These are phyloP conservation scores for Cyclotella baltica DNA, from an alignment of 108 stramenopile species.

Conservation along the genomic window DNA sequence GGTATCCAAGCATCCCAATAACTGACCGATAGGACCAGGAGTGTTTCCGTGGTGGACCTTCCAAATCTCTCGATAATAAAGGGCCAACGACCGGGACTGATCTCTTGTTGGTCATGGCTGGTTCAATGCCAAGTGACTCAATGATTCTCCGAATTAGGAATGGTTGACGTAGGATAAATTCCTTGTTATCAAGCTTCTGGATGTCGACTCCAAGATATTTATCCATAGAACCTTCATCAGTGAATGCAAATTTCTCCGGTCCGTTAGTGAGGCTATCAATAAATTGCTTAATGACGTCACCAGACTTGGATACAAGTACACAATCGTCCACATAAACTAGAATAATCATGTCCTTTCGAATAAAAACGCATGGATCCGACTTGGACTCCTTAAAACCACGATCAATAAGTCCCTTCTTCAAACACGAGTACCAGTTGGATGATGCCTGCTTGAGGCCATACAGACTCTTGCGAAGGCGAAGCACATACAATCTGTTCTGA, in stretches of 20 bases:
- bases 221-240: slow-evolving; percentile 5
- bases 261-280: slow-evolving; percentile 9
- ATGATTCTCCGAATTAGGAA: not conserved
- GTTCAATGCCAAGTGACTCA: not conserved
- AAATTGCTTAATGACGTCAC: not conserved
- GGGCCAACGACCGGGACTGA: not conserved
- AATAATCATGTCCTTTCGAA: slow-evolving; percentile 5
- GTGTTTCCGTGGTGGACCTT: not conserved
- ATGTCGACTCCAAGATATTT: too few species aligned
- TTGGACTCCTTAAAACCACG: slow-evolving; percentile 8
- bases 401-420: not conserved
- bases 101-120: not conserved
- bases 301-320: not conserved
- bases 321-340: slow-evolving; percentile 4
- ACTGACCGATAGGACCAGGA: not conserved
- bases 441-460: slow-evolving; percentile 19
- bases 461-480: not conserved
- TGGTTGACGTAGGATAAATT: not conserved
- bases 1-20: too few species aligned
- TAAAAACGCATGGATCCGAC: slow-evolving; percentile 18
- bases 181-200: not conserved
- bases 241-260: not conserved
- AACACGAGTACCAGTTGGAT: not conserved
- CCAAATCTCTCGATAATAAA: not conserved
- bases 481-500: not conserved